A percentile compares a stretch with the other conserved stretches of the same genome.
These are phyloP conservation scores for Trichophyton mentagrophytes DNA, from an alignment of 2,329 filamentous ascomycete genomes.

Conservation along the genomic window DNA sequence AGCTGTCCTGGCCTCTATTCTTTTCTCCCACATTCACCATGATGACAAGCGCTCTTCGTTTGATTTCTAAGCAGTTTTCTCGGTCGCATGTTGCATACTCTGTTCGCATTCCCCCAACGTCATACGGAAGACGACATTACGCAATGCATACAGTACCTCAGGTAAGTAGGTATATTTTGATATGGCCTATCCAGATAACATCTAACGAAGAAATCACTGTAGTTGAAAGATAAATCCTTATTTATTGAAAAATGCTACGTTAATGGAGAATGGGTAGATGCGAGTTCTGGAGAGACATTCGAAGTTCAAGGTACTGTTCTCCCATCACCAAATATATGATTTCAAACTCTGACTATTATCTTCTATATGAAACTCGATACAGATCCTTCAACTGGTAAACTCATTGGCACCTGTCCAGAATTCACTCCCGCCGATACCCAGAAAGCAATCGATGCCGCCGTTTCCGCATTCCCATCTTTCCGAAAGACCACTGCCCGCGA, in stretches of 20 bases:
- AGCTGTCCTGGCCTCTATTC: neutral
- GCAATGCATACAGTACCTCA: constrained; percentile 31
- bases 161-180: constrained; percentile 17
- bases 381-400: constrained; percentile 72
- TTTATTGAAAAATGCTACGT: constrained; percentile 78
- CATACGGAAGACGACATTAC: constrained; percentile 28
- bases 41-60: constrained; percentile 14
- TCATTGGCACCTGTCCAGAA: constrained; percentile 71
- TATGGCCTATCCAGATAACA: constrained; percentile 4
- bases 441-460: constrained; percentile 70
- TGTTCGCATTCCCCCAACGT: constrained; percentile 22
- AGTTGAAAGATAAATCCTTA: constrained; percentile 69
- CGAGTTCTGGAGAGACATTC: constrained; percentile 82
- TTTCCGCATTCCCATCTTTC: constrained; percentile 53
- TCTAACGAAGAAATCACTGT: neutral
- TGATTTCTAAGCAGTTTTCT: constrained; percentile 26
- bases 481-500: constrained; percentile 49
- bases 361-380: constrained; percentile 2
- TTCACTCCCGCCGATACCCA: constrained; percentile 67
- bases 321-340: neutral
- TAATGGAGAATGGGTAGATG: constrained; percentile 82
- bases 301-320: constrained; percentile 54
- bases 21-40: neutral
- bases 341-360: neutral
- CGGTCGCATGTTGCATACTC: constrained; percentile 25